Evolutionary conservation across 768 basidiomycete genomes (phyloP).

Genomic region (Rhodotorula paludigena): DNA sequence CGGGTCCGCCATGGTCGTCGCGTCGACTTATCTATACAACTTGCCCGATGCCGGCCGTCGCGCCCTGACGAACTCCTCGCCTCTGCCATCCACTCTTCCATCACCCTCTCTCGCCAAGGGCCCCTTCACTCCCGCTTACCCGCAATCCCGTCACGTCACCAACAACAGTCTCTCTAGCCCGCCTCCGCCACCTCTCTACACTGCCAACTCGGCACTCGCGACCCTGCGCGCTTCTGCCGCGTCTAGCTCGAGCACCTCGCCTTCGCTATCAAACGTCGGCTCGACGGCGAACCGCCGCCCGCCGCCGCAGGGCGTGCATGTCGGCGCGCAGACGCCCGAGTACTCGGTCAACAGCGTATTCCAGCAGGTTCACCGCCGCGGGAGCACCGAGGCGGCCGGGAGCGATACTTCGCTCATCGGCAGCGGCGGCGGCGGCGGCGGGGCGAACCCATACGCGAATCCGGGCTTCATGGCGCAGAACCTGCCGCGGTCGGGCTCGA

Average conservation of each 20-base stretch:
- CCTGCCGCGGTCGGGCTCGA: no score
- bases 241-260: not conserved
- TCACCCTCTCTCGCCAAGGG: conserved; percentile 6
- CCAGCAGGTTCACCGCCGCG: no score
- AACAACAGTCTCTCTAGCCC: not conserved
- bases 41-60: conserved; percentile 52
- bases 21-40: conserved; percentile 89
- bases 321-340: conserved; percentile 30
- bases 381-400: no score
- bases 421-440: no score
- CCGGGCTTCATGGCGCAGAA: no score
- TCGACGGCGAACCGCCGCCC: conserved; percentile 14
- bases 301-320: conserved; percentile 8
- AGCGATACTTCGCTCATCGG: no score
- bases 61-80: not conserved
- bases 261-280: not conserved
- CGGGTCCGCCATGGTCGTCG: conserved; percentile 74
- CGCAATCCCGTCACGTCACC: not conserved
- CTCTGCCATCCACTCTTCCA: conserved; percentile 12
- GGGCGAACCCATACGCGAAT: no score
- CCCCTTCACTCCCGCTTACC: not conserved
- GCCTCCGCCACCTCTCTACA: not conserved
- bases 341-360: not conserved
- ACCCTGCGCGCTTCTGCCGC: not conserved
- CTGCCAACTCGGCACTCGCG: not conserved